These are phyloP conservation scores for Cladosporium sp. DNA, from an alignment of 2,329 filamentous ascomycete species.

Conservation along the genomic window DNA sequence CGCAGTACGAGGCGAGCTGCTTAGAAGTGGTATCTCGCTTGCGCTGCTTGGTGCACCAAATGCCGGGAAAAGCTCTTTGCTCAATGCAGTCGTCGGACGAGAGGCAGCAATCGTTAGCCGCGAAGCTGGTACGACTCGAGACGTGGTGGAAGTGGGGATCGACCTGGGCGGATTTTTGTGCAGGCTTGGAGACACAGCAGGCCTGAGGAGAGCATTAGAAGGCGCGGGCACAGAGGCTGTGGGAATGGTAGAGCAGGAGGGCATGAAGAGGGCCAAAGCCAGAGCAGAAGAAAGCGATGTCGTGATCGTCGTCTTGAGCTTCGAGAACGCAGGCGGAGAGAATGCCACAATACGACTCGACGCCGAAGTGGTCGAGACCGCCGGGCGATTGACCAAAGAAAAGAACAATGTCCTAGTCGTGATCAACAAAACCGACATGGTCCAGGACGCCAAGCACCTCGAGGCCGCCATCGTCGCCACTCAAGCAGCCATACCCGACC, in stretches of 20 bases:
- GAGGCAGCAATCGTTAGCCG: slow-evolving; percentile 93
- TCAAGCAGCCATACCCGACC: slow-evolving; percentile 38
- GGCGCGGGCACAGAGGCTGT: slow-evolving; percentile 40
- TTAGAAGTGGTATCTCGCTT: slow-evolving; percentile 79
- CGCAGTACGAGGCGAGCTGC: slow-evolving; percentile 74
- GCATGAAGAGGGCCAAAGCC: slow-evolving; percentile 78
- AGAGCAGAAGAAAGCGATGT: slow-evolving; percentile 81
- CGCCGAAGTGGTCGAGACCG: slow-evolving; percentile 54
- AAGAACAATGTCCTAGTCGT: slow-evolving; percentile 55
- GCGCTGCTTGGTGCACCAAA: slow-evolving; percentile 89
- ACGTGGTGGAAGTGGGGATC: slow-evolving; percentile 86
- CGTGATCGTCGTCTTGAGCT: slow-evolving; percentile 72
- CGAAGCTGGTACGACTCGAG: slow-evolving; percentile 88
- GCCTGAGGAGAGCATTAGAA: slow-evolving; percentile 53
- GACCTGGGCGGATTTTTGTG: slow-evolving; percentile 88
- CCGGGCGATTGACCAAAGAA: slow-evolving; percentile 45
- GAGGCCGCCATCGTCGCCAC: slow-evolving; percentile 27
- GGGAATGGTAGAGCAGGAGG: slow-evolving; percentile 78
- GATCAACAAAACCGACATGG: slow-evolving; percentile 58
- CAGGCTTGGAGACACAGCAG: slow-evolving; percentile 92
- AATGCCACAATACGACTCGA: slow-evolving; percentile 35
- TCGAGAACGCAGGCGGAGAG: slow-evolving; percentile 51
- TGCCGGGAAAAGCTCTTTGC: slow-evolving; percentile 86
- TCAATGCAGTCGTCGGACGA: slow-evolving; percentile 84
- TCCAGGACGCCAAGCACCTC: slow-evolving; percentile 31